Evolutionary conservation across 352 stramenopile species (phyloP).

Genomic region (Globisporangium canariense): DNA sequence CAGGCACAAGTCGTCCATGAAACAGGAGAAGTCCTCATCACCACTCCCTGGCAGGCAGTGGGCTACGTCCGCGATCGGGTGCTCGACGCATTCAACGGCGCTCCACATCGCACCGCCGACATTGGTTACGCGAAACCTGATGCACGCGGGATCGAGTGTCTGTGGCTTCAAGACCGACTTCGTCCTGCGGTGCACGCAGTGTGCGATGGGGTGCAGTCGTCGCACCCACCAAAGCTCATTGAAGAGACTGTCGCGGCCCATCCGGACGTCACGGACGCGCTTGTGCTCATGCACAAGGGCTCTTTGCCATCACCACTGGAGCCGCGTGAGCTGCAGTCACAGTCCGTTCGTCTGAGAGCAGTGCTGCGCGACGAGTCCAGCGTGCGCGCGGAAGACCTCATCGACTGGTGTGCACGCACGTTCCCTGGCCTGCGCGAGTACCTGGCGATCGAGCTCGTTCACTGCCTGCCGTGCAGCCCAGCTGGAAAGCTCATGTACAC

Average conservation of each 20-base stretch:
- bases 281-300: conserved; percentile 44
- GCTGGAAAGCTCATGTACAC: conserved; percentile 84
- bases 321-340: background rate
- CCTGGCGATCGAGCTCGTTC: conserved; percentile 51
- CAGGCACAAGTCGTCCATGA: conserved; percentile 33
- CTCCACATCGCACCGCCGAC: conserved; percentile 57
- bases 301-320: background rate
- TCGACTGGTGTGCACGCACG: conserved; percentile 30
- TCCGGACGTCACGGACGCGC: conserved; percentile 44
- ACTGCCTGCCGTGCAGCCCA: conserved; percentile 73
- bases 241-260: conserved; percentile 37
- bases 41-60: conserved; percentile 75
- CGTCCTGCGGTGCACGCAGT: conserved; percentile 35
- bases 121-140: conserved; percentile 28
- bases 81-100: conserved; percentile 40
- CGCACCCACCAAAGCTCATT: conserved; percentile 34
- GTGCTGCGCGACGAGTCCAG: conserved; percentile 25
- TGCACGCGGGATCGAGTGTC: conserved; percentile 24
- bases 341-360: conserved; percentile 30
- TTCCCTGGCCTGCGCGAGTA: conserved; percentile 33
- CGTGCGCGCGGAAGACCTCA: conserved; percentile 31
- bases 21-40: conserved; percentile 64
- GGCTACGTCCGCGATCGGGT: conserved; percentile 63
- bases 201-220: conserved; percentile 25
- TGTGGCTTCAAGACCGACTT: conserved; percentile 73